Evolutionary conservation across 306 rosid species (phyloP), one percentile per base, ranked within the genome.

Genomic region (Pueraria montana): DNA sequence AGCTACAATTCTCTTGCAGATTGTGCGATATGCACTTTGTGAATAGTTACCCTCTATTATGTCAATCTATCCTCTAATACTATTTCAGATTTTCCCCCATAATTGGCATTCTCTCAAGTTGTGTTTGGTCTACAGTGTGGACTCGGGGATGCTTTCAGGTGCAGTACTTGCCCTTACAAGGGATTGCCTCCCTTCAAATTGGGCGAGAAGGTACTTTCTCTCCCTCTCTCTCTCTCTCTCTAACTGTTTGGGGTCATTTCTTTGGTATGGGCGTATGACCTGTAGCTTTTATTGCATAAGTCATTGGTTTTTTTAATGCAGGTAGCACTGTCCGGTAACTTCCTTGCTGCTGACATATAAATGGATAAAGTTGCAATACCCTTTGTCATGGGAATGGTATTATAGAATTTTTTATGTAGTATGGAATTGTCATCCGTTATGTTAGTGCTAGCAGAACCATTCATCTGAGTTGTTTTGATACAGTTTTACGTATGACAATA

Each of bases 161-260:
- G 99, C 82, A n/a, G 91, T 73, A 90, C 98, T 4, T 96, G 99
- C 84, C 99, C 99, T 27, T 96, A 94, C 91, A 96, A 92, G 87
- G 99, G 99, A 58, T 93, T 96, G 78, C 97, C 98, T 76, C 73
- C 95, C 30, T 96, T 96, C 88, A 94, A 94, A 87, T 91, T 93
- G 49, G 99, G 99, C 18, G 96, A 96, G 84, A 96, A 96, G 99
- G 99, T 96, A 89, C n/a, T n/a, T n/a, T n/a, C n/a, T n/a, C n/a
- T n/a, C n/a, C n/a, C n/a, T n/a, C 63, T 17, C 1, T 34, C 6
- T 34, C 61, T 77, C 24, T 79, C 20, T 50, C 48, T 3, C 3
- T n/a, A 24, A 16, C 20, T 82, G 11, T 42, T 38, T 63, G 5
- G 50, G 62, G 32, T 53, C 16, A 62, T 49, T 45, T 76, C 20